Conservation (phyloP, 2,329 filamentous ascomycete species). For the Microsporum audouinii region DNA sequence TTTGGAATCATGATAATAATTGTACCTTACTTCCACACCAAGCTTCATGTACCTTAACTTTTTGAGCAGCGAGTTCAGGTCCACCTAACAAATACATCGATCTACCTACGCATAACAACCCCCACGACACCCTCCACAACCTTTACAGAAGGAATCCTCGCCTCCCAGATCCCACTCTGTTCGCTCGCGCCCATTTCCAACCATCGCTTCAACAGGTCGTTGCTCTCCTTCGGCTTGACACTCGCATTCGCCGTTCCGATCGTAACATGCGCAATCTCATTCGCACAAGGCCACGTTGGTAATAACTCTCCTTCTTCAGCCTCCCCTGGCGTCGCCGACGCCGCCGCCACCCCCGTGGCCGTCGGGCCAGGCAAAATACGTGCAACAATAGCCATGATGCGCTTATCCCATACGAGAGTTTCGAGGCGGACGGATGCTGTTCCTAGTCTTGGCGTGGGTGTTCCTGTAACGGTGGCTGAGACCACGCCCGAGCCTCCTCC, state of each 20-base stretch:
- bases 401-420: conserved; percentile 66
- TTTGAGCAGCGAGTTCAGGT: neutral
- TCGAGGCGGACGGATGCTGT: conserved; percentile 44
- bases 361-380: conserved; percentile 47
- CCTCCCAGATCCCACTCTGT: conserved; percentile 44
- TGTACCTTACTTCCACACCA: neutral
- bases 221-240: conserved; percentile 91
- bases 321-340: neutral
- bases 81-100: neutral
- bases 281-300: conserved; percentile 54
- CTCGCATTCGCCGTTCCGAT: conserved; percentile 63
- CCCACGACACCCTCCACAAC: conserved; percentile 46
- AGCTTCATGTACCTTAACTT: neutral
- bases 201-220: conserved; percentile 69
- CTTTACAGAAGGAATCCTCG: conserved; percentile 43
- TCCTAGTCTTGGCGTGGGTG: conserved; percentile 25
- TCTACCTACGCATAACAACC: conserved; percentile 34
- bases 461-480: conserved; percentile 17
- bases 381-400: conserved; percentile 85
- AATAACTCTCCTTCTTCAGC: neutral
- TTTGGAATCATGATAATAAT: neutral
- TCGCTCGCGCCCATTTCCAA: conserved; percentile 46
- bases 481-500: too few species aligned
- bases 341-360: conserved; percentile 12
- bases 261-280: conserved; percentile 75